Conservation (phyloP, 2,329 filamentous ascomycete species). For the Penicillium sp. region DNA sequence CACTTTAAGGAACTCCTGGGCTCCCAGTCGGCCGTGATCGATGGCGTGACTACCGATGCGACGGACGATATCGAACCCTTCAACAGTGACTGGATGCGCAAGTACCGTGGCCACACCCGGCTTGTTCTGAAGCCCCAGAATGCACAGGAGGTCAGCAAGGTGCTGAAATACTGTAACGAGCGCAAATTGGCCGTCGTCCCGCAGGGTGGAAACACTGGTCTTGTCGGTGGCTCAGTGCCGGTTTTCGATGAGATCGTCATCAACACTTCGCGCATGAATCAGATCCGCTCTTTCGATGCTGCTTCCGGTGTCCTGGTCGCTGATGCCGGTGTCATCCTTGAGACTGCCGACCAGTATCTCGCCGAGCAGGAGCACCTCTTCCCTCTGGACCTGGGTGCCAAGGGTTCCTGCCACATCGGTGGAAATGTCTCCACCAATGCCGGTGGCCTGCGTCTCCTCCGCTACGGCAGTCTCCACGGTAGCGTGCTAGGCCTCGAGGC, state of each 20-base stretch:
- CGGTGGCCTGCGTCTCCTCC: conserved; percentile 80
- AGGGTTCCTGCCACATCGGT: conserved; percentile 94
- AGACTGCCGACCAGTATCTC: conserved; percentile 82
- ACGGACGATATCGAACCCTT: conserved; percentile 82
- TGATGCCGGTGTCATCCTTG: conserved; percentile 88
- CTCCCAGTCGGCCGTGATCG: conserved; percentile 74
- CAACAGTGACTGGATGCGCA: conserved; percentile 99
- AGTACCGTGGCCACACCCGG: conserved; percentile 87
- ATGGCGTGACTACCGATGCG: conserved; percentile 73
- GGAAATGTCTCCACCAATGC: conserved; percentile 97
- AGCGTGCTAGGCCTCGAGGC: conserved; percentile 90
- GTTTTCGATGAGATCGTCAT: conserved; percentile 98
- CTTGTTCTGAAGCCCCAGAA: conserved; percentile 82
- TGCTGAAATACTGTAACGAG: conserved; percentile 93
- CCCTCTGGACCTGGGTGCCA: conserved; percentile 94
- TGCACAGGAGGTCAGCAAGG: conserved; percentile 84
- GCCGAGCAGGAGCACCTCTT: conserved; percentile 85
- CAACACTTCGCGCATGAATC: conserved; percentile 86
- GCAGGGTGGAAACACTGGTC: conserved; percentile 93
- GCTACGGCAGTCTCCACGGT: conserved; percentile 93
- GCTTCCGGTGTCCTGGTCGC: conserved; percentile 86
- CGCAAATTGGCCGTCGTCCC: conserved; percentile 90
- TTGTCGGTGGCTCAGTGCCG: conserved; percentile 92
- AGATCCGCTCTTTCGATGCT: conserved; percentile 87
- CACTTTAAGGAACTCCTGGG: conserved; percentile 82